Evolutionary conservation across 495 filamentous ascomycete species (phyloP).

Genomic region (Diplogelasinospora grovesii): DNA sequence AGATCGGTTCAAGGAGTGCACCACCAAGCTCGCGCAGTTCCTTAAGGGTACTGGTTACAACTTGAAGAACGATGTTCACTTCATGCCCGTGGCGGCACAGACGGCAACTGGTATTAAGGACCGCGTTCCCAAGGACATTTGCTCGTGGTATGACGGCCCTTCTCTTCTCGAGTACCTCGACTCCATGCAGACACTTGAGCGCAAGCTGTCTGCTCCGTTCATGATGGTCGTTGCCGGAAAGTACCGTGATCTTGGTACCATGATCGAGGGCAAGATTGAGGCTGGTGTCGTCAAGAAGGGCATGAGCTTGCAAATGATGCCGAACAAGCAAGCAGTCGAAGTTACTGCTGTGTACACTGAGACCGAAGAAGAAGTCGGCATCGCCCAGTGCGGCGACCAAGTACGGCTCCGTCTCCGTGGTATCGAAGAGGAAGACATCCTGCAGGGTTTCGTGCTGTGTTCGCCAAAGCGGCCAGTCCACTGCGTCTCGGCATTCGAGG

Average conservation of each 20-base stretch:
- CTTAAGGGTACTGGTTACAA: conserved; percentile 89
- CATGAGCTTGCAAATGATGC: conserved; percentile 82
- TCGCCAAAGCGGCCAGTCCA: conserved; percentile 86
- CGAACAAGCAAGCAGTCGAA: conserved; percentile 72
- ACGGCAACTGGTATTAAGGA: conserved; percentile 80
- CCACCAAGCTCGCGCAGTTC: conserved; percentile 78
- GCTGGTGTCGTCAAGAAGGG: conserved; percentile 84
- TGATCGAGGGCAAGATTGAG: conserved; percentile 96
- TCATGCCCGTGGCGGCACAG: conserved; percentile 96
- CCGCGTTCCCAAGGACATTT: conserved; percentile 67
- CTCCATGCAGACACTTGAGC: conserved; percentile 81
- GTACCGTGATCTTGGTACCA: conserved; percentile 95
- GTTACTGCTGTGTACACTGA: conserved; percentile 88
- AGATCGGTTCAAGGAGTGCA: conserved; percentile 87
- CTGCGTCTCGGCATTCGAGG: conserved; percentile 84
- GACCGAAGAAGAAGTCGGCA: conserved; percentile 82
- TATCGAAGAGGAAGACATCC: conserved; percentile 94
- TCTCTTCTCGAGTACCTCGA: conserved; percentile 92
- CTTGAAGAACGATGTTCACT: conserved; percentile 79
- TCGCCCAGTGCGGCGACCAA: conserved; percentile 87
- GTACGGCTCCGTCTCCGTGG: conserved; percentile 86
- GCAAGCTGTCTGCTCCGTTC: conserved; percentile 95
- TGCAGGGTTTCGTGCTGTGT: conserved; percentile 93
- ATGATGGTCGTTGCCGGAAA: conserved; percentile 98
- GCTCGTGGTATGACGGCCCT: conserved; percentile 83